A percentile compares a stretch with the other conserved stretches of the same genome.
Conservation (phyloP, 2,329 filamentous ascomycete species). For the Alternaria dauci region DNA sequence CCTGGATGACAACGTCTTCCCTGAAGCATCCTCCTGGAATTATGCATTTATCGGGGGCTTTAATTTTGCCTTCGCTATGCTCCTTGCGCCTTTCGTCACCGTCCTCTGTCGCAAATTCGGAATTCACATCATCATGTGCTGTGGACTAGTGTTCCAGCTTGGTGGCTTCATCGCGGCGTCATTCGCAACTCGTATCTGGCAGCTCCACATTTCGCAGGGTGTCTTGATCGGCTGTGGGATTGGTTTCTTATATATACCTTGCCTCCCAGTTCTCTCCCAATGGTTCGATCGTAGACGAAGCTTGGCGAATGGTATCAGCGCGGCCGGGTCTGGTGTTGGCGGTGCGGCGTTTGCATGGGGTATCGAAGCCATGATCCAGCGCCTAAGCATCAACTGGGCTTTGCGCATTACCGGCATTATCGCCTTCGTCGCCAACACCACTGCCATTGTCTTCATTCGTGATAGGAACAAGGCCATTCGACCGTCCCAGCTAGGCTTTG, state of each 20-base stretch:
- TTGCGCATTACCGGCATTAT: slow-evolving; percentile 52
- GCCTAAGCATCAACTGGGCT: slow-evolving; percentile 51
- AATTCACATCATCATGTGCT: slow-evolving; percentile 38
- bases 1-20: slow-evolving; percentile 46
- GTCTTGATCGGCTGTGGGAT: slow-evolving; percentile 53
- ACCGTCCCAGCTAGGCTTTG: slow-evolving; percentile 47
- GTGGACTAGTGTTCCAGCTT: slow-evolving; percentile 46
- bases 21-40: slow-evolving; percentile 46
- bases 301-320: slow-evolving; percentile 53
- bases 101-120: slow-evolving; percentile 37
- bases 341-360: slow-evolving; percentile 47
- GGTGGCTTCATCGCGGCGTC: slow-evolving; percentile 50
- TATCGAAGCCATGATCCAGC: slow-evolving; percentile 50
- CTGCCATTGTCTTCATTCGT: slow-evolving; percentile 42
- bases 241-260: slow-evolving; percentile 53
- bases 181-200: slow-evolving; percentile 51
- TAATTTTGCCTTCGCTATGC: slow-evolving; percentile 48
- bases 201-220: slow-evolving; percentile 54
- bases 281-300: slow-evolving; percentile 54
- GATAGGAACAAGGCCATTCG: slow-evolving; percentile 47
- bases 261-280: slow-evolving; percentile 50
- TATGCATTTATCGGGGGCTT: slow-evolving; percentile 55
- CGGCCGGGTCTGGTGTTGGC: slow-evolving; percentile 53
- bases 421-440: slow-evolving; percentile 37
- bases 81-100: slow-evolving; percentile 47